Percentiles rank a stretch among this genome's conserved stretches.
Evolutionary conservation across 805 yeast genomes (phyloP).

Genomic region (Candida lessepsii): DNA sequence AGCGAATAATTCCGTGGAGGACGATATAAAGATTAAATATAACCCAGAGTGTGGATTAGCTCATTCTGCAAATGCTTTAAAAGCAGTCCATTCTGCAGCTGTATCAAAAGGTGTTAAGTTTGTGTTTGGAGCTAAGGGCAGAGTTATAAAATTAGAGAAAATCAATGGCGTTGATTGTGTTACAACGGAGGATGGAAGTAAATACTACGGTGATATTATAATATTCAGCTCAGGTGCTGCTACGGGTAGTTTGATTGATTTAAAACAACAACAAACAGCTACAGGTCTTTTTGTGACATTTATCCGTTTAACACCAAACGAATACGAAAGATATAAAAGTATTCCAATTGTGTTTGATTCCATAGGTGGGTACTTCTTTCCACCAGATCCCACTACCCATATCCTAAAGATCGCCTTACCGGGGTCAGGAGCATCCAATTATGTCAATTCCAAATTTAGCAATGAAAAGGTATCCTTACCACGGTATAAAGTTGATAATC

Average conservation of each 20-base stretch:
- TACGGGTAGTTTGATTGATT: conserved; percentile 31
- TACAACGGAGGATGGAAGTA: conserved; percentile 22
- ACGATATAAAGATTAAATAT: conserved; percentile 20
- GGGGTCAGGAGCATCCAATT: conserved; percentile 25
- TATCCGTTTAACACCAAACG: conserved; percentile 32
- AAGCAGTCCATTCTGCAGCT: conserved; percentile 23
- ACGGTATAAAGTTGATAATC: conserved; percentile 25
- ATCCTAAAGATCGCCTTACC: conserved; percentile 37
- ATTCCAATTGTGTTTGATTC: conserved; percentile 45
- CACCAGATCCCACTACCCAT: conserved; percentile 40
- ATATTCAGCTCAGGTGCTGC: conserved; percentile 39
- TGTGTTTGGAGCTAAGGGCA: conserved; percentile 16
- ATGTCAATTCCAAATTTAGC: conserved; percentile 14
- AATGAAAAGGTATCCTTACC: conserved; percentile 30
- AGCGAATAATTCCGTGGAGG: conserved; percentile 13
- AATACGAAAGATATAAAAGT: conserved; percentile 31
- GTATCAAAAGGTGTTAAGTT: conserved; percentile 14
- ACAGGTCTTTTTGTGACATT: conserved; percentile 38
- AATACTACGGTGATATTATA: conserved; percentile 31
- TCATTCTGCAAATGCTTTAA: conserved; percentile 39
- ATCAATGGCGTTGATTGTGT: conserved; percentile 19
- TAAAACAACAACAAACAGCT: conserved; percentile 31
- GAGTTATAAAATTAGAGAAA: conserved; percentile 9
- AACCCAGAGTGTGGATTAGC: conserved; percentile 44
- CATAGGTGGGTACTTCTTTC: conserved; percentile 46